phyloP scores from a whole-genome alignment of 306 rosid genomes.

The Trichosanthes cucumerina region DNA sequence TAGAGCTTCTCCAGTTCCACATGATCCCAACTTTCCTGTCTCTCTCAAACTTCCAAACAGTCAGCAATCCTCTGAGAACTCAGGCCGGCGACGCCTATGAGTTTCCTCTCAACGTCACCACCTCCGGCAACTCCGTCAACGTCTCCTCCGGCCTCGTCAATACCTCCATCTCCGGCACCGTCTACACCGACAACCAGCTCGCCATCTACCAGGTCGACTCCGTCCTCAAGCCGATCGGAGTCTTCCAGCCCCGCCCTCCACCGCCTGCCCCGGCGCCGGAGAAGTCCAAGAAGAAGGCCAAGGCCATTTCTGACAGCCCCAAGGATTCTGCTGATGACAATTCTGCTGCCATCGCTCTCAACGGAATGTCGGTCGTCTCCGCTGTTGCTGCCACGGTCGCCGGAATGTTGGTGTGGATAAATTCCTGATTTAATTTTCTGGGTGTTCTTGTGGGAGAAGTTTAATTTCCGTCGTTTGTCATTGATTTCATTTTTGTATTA shows the following conservation, averaged over 20 bases:
- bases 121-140: constrained; percentile 54
- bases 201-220: constrained; percentile 58
- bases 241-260: constrained; percentile 30
- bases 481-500: not conserved
- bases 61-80: constrained; percentile 60
- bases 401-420: not conserved
- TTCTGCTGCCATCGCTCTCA: constrained; percentile 22
- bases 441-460: not conserved
- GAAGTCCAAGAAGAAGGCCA: constrained; percentile 21
- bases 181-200: constrained; percentile 47
- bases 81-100: constrained; percentile 55
- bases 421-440: not conserved
- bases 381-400: not conserved
- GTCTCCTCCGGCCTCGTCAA: constrained; percentile 52
- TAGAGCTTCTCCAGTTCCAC: constrained; percentile 57
- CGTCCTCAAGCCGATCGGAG: constrained; percentile 48
- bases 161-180: constrained; percentile 46
- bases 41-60: constrained; percentile 41
- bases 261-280: constrained; percentile 40
- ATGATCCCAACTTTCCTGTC: constrained; percentile 40
- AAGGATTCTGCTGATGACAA: not conserved
- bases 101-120: constrained; percentile 47
- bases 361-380: not conserved
- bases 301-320: not conserved
- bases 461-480: not conserved